phyloP scores from a whole-genome alignment of 108 stramenopile species.

The Cafeteria roenbergensis region DNA sequence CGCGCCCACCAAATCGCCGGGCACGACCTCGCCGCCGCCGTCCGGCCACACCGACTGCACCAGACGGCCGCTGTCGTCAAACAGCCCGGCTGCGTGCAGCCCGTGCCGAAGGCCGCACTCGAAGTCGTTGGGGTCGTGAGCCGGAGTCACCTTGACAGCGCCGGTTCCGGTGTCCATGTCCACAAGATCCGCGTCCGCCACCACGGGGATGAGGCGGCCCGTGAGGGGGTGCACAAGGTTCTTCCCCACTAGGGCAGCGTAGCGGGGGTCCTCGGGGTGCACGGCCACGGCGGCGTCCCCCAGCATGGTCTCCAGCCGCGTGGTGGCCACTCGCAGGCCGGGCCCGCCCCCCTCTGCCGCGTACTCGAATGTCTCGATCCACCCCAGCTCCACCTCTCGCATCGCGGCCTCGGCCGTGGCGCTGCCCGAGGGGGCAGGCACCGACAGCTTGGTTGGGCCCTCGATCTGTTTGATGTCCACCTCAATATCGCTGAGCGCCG shows the following conservation, averaged over 20 bases:
- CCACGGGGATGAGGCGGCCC: conserved; percentile 51
- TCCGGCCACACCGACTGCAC: conserved; percentile 8
- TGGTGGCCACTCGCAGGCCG: conserved; percentile 75
- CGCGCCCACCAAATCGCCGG: conserved; percentile 57
- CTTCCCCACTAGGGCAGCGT: conserved; percentile 74
- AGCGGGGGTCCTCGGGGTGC: conserved; percentile 79
- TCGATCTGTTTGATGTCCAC: conserved; percentile 47
- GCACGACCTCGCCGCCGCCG: conserved; percentile 63
- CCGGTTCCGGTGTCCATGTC: conserved; percentile 87
- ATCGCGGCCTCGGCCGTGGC: no score
- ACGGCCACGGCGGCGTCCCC: conserved; percentile 89
- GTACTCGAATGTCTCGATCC: conserved; percentile 90
- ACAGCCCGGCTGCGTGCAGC: conserved; percentile 53
- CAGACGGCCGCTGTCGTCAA: not conserved
- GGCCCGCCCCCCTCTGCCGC: conserved; percentile 49
- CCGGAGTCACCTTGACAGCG: conserved; percentile 89
- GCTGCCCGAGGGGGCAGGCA: conserved; percentile 5
- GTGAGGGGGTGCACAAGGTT: conserved; percentile 65
- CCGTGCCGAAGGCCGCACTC: conserved; percentile 78
- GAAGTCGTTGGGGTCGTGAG: conserved; percentile 90
- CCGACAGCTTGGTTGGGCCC: not conserved
- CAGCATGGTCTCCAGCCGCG: conserved; percentile 82
- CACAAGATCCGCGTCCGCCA: conserved; percentile 78
- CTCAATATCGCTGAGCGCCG: conserved; percentile 89
- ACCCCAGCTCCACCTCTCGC: conserved; percentile 45